Evolutionary conservation across 2,329 filamentous ascomycete genomes (phyloP).

Genomic region (Sporothrix protearum): DNA sequence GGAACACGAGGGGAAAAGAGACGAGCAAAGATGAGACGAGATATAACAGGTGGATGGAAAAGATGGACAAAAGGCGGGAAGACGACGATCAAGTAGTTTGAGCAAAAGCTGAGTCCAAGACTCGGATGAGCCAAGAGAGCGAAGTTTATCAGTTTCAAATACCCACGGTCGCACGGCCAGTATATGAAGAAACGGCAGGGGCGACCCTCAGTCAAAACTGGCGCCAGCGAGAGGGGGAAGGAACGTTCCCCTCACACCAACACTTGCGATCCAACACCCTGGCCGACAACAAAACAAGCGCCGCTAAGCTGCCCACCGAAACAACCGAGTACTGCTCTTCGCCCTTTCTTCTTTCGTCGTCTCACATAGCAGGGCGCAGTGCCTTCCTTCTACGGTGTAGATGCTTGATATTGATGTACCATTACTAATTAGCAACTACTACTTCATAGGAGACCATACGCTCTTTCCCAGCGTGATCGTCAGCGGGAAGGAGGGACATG

Average conservation of each 20-base stretch:
- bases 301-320: not conserved
- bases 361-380: not conserved
- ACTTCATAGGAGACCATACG: too few relatives aligned
- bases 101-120: not conserved
- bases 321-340: not conserved
- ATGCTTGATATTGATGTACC: not conserved
- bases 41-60: not conserved
- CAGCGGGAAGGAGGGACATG: not conserved
- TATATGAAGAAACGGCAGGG: not conserved
- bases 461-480: not conserved
- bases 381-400: not conserved
- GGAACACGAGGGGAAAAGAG: not conserved
- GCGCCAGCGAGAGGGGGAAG: not conserved
- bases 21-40: not conserved
- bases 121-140: not conserved
- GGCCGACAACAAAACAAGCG: not conserved
- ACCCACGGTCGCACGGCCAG: not conserved
- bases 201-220: not conserved
- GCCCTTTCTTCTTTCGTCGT: not conserved
- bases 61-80: not conserved
- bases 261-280: not conserved
- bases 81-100: not conserved
- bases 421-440: not conserved
- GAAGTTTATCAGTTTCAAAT: constrained; percentile 5
- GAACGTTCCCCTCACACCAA: not conserved